These are phyloP conservation scores for Cryptococcus deneoformans DNA, from an alignment of 1,284 basidiomycete species.

Conservation along the genomic window DNA sequence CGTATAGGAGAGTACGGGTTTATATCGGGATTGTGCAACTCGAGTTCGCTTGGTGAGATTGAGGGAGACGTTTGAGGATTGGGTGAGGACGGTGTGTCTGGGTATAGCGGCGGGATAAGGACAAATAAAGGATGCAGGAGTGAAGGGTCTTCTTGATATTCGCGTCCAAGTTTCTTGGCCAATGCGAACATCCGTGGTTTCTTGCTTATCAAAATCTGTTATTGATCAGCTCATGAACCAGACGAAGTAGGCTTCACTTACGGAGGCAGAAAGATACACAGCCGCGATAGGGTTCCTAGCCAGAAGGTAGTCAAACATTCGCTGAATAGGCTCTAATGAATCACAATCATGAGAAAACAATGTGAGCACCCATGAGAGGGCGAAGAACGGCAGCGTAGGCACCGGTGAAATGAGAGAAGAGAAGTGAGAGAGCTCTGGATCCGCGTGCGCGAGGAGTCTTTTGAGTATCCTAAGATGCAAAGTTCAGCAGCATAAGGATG, in stretches of 20 bases:
- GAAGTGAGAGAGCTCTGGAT: constrained; percentile 65
- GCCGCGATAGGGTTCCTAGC: constrained; percentile 73
- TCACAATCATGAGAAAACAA: constrained; percentile 89
- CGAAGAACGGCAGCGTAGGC: constrained; percentile 56
- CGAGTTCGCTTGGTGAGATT: neutral
- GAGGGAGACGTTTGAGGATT: neutral
- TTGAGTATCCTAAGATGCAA: constrained; percentile 59
- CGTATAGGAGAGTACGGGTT: constrained; percentile 42
- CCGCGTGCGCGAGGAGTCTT: constrained; percentile 65
- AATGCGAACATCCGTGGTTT: constrained; percentile 43
- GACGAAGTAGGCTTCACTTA: neutral
- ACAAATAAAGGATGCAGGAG: constrained; percentile 73
- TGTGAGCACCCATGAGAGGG: constrained; percentile 77
- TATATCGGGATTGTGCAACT: constrained; percentile 1
- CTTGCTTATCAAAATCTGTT: constrained; percentile 48
- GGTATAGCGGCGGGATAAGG: constrained; percentile 62
- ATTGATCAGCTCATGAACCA: too few species aligned
- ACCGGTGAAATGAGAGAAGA: constrained; percentile 40
- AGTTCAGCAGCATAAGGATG: neutral
- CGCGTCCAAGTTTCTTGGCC: constrained; percentile 29
- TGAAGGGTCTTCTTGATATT: constrained; percentile 39
- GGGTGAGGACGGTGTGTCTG: constrained; percentile 35
- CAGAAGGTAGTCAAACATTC: constrained; percentile 83
- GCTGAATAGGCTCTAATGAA: constrained; percentile 75
- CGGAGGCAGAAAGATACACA: constrained; percentile 61